Evolutionary conservation across 345 rosid species (phyloP).

Genomic region (Eucalyptus brandiana): DNA sequence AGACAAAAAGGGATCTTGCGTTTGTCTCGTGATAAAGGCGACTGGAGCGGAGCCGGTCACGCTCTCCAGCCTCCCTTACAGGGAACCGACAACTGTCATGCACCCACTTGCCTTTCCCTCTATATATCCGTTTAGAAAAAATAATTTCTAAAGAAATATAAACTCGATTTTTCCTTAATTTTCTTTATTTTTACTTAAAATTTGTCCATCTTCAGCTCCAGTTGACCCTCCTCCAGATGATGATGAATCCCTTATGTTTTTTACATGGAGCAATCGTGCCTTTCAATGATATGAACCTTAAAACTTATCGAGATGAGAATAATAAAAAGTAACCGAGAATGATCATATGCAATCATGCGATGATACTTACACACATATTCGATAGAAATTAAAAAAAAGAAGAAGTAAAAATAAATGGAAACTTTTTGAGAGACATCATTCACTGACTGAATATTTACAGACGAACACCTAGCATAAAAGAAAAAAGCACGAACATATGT

Average conservation of each 20-base stretch:
- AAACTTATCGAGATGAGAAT: not conserved
- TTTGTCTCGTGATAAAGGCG: conserved; percentile 10
- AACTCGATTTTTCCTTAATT: not conserved
- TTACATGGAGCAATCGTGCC: not conserved
- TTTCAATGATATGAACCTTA: not conserved
- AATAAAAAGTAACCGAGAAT: not conserved
- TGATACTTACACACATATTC: not conserved
- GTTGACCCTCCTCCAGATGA: not conserved
- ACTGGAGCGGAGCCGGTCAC: not conserved
- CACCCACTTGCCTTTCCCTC: not conserved
- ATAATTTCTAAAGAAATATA: not conserved
- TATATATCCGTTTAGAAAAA: not conserved
- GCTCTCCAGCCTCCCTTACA: not conserved
- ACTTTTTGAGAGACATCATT: not conserved
- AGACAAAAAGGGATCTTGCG: not conserved
- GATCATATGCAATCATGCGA: not conserved
- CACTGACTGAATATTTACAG: not conserved
- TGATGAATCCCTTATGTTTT: not conserved
- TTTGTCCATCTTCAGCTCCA: not conserved
- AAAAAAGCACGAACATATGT: not conserved
- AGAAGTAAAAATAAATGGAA: not conserved
- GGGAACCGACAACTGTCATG: conserved; percentile 5
- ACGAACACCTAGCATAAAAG: not conserved
- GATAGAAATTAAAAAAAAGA: not conserved
- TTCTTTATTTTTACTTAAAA: not conserved